Evolutionary conservation across 2,329 filamentous ascomycete genomes (phyloP), one percentile per base, ranked within the genome.

Genomic region (Talaromyces islandicus): DNA sequence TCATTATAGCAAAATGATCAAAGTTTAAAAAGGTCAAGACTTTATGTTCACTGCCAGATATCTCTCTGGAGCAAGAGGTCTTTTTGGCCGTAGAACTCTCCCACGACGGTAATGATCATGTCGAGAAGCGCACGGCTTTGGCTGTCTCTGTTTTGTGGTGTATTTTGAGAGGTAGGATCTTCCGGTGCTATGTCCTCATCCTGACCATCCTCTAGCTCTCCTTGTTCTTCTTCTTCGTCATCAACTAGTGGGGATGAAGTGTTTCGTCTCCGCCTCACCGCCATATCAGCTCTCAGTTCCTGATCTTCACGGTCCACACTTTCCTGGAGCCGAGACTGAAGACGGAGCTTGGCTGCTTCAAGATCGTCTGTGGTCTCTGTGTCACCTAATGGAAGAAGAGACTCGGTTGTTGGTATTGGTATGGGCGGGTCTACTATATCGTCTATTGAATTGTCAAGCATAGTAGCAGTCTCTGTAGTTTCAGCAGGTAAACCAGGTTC

Each of bases 91-190:
- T 92, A 97, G 65, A 90, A 86, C 75, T 96, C 92, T 67, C 91
- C 92, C 54, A 89, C 88, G 38, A 97, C 83, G 0, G 90, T 94
- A 66, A 97, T 79, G 57, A 97, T 90, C 91, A 96, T 96, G 75
- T 95, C 92, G 35, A 97, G 80, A 46, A 91, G 92, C n/a, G 86
- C 88, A 29, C 84, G 80, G 19, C 68, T 55, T 43, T 59, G 58
- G 4, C 68, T 65, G 24, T 70, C 70, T 6, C 68, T 65, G 27
- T 75, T 71, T 24, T 58, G 55, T 41, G 32, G 17, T 12, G 69
- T 71, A 68, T 65, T 69, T 75, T 71, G 71, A 78, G 71, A 19
- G 1, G 53, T 19, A 27, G 25, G 6, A 7, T 56, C 24, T 32
- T 50, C 48, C 21, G 43, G 14, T 43, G 14, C 14, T 46, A 14